A percentile compares a stretch with the other conserved stretches of the same genome.
phyloP scores from a whole-genome alignment of 345 rosid genomes.

The Punica granatum region DNA sequence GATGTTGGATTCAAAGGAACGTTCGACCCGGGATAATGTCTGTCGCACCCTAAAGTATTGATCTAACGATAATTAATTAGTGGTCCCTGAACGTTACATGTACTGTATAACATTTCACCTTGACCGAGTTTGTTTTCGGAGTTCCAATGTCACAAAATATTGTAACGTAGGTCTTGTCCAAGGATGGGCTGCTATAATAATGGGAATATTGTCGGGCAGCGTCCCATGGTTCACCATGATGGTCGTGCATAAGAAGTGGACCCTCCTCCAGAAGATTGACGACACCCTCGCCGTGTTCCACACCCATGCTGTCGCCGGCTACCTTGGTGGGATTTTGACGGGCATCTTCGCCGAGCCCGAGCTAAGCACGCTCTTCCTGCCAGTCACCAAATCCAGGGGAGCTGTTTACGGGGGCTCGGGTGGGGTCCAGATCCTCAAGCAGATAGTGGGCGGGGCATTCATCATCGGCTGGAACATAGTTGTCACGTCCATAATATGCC shows the following conservation, averaged over 20 bases:
- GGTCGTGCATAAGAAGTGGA: slow-evolving; percentile 28
- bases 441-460: slow-evolving; percentile 24
- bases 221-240: slow-evolving; percentile 44
- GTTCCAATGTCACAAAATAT: too few species aligned
- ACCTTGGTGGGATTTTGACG: slow-evolving; percentile 28
- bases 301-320: slow-evolving; percentile 39
- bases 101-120: neutral
- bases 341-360: slow-evolving; percentile 33
- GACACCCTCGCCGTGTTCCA: slow-evolving; percentile 36
- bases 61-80: too few species aligned
- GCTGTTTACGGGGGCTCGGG: slow-evolving; percentile 19
- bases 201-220: slow-evolving; percentile 32
- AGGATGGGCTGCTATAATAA: slow-evolving; percentile 40
- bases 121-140: neutral
- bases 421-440: slow-evolving; percentile 15
- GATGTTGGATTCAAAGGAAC: too few species aligned
- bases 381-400: slow-evolving; percentile 12
- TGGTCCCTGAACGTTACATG: too few species aligned
- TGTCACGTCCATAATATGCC: slow-evolving; percentile 27
- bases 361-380: slow-evolving; percentile 22
- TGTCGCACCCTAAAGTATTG: too few species aligned
- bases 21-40: too few species aligned
- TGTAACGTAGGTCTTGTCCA: slow-evolving; percentile 22
- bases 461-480: slow-evolving; percentile 19
- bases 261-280: slow-evolving; percentile 29